Base-by-base conservation (phyloP, 129 eudicot species). In the Chrysanthemum seticuspe region DNA sequence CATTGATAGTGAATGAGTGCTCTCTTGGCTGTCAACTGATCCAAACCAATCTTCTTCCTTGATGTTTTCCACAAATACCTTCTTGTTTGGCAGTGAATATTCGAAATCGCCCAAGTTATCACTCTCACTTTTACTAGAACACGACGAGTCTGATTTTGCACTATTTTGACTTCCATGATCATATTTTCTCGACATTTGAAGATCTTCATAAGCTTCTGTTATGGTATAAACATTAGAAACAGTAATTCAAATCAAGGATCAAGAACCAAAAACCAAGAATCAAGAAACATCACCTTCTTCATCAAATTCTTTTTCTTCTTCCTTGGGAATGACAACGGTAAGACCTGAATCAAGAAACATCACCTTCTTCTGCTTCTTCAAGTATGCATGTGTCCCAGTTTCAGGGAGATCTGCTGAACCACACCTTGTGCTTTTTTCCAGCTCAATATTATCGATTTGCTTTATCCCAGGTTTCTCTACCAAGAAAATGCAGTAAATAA, bases 101-200 rank as follows among this genome's bases (percentile, higher is more conserved):
- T 74, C 52, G 5, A 10, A 34, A 19, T 60, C 65, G 0, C 61
- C 53, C 15, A 4, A 65, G 36, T 50, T 13, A 19, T 73, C 75
- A 50, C 71, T 67, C 75, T 74, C 79, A 60, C 79, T 73, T 51
- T 73, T 59, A 29, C 71, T 50, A 27, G 8, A 49, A 59, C 65
- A 68, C 13, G 9, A 51, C 15, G 40, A 65, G 56, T 48, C 48
- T 9, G 72, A 34, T 8, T 65, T 54, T 23, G 3, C 44, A 18
- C 65, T 7, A 49, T 19, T 76, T 76, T 48, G 44, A 27, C 58
- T 57, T 58, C 3, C 51, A 5, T 29, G 6, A 29, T 57, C 15
- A 58, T 15, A 16, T 67, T 76, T 47, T 60, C 51, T n/a, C 15
- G 72, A 16, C 10, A 14, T 34, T 50, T 10, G 62, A 58, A 68